A percentile compares a stretch with the other conserved stretches of the same genome.
Evolutionary conservation across 2,329 filamentous ascomycete species (phyloP).

Genomic region (Ophiostoma pallidulum): DNA sequence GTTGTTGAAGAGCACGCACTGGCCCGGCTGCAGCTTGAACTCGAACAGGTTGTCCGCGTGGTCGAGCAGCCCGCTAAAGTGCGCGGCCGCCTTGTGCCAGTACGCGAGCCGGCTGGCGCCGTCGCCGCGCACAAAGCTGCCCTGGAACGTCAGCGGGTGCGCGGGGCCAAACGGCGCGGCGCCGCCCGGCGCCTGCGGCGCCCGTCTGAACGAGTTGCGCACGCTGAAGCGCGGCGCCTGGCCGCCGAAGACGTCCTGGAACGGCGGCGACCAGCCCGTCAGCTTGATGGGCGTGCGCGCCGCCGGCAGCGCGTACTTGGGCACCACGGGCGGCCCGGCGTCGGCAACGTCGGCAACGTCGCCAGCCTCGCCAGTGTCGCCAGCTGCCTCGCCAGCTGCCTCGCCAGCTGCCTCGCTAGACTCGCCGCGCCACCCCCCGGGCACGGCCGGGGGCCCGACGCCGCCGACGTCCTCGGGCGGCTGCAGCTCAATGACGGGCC

Average conservation of each 20-base stretch:
- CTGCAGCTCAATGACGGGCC: conserved; percentile 40
- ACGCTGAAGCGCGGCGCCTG: neutral
- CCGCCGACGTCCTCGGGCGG: conserved; percentile 6
- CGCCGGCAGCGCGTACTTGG: too few species aligned
- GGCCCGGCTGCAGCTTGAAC: conserved; percentile 65
- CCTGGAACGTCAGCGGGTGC: too few species aligned
- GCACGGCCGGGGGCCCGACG: conserved; percentile 13
- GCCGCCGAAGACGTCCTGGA: conserved; percentile 44
- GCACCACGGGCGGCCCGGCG: conserved; percentile 13
- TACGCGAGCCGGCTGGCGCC: conserved; percentile 3
- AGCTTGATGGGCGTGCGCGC: conserved; percentile 8
- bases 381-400: too few species aligned
- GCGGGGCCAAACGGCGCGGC: too few species aligned
- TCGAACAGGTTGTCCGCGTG: conserved; percentile 51
- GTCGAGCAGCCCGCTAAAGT: conserved; percentile 53
- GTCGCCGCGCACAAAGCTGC: too few species aligned
- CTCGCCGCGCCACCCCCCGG: too few species aligned
- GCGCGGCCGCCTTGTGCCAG: conserved; percentile 32
- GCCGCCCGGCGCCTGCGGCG: too few species aligned
- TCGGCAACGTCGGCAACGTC: conserved; percentile 9
- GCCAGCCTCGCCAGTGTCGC: too few species aligned
- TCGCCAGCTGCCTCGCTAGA: too few species aligned
- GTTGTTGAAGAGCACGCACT: conserved; percentile 93
- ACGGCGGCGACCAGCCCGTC: conserved; percentile 67
- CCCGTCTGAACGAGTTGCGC: too few species aligned